Evolutionary conservation across 306 rosid genomes (phyloP), one percentile per base, ranked within the genome.

Genomic region (Geum urbanum): DNA sequence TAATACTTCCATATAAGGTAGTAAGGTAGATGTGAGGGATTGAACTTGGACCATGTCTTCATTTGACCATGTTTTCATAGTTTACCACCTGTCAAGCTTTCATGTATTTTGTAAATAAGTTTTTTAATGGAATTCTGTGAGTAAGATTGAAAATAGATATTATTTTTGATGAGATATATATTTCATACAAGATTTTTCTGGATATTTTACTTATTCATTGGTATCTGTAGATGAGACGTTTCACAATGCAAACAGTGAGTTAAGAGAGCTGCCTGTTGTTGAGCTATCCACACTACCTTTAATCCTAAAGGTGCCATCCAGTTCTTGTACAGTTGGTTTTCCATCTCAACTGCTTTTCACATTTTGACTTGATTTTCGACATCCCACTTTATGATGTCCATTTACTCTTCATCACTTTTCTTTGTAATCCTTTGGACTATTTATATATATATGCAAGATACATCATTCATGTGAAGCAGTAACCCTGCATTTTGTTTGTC

Each of bases 201-300:
- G 27, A 14, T 48, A 39, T 18, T 50, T 67, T 37, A 6, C 46
- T 59, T n/a, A 59, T 37, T 35, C 0, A 15, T 60, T 59, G 70
- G 35, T 72, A 45, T 56, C 49, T 82, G 51, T 73, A 92, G 98
- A 78, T 62, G 98, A 85, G 74, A 76, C 98, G 68, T 88, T 85
- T 82, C 95, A 87, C 70, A 76, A 83, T 76, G 83, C 84, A 67
- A 92, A 83, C 72, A 81, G 91, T 66, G 97, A 90, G 82, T 76
- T 91, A 63, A 92, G 90, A 79, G 98, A 92, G 73, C 86, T 90
- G 84, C 98, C 98, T 66, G 90, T 85, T 16, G 83, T 92, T 52
- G 96, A 88, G 76, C 84, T 90, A 55, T 84, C 97, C 11, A 86
- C 96, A 69, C 97, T 92, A 71, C 97, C 96, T 55, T 69, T 86